Evolutionary conservation across 495 filamentous ascomycete genomes (phyloP).

Genomic region (Podospora comata): DNA sequence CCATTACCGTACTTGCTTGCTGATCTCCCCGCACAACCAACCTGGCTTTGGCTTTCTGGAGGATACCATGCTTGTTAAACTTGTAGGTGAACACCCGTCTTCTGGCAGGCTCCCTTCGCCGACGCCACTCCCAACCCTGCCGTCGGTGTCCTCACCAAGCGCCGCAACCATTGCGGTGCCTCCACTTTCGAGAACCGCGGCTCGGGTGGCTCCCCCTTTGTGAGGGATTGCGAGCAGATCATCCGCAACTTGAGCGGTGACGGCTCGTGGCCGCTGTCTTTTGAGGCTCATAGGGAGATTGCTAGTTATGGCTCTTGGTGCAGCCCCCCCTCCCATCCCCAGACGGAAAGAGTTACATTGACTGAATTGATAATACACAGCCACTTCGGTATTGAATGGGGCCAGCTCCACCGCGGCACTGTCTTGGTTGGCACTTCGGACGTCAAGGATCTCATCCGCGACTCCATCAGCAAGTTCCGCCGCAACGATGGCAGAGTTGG

Average conservation of each 20-base stretch:
- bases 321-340: neutral
- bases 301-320: neutral
- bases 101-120: neutral
- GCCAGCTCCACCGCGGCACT: neutral
- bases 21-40: no score
- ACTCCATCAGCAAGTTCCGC: neutral
- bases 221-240: neutral
- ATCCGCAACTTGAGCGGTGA: neutral
- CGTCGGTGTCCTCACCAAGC: neutral
- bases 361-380: neutral
- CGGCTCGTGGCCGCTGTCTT: neutral
- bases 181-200: neutral
- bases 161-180: neutral
- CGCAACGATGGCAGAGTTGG: neutral
- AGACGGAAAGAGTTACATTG: no score
- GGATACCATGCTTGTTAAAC: no score
- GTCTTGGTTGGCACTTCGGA: neutral
- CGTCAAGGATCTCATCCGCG: neutral
- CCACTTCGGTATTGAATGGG: neutral
- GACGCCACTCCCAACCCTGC: neutral
- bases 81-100: no score
- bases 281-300: neutral
- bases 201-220: neutral
- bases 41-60: no score
- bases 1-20: no score